These are phyloP conservation scores for Acanthamoeba culbertsoni DNA, from an alignment of 208 protist species.

Conservation along the genomic window DNA sequence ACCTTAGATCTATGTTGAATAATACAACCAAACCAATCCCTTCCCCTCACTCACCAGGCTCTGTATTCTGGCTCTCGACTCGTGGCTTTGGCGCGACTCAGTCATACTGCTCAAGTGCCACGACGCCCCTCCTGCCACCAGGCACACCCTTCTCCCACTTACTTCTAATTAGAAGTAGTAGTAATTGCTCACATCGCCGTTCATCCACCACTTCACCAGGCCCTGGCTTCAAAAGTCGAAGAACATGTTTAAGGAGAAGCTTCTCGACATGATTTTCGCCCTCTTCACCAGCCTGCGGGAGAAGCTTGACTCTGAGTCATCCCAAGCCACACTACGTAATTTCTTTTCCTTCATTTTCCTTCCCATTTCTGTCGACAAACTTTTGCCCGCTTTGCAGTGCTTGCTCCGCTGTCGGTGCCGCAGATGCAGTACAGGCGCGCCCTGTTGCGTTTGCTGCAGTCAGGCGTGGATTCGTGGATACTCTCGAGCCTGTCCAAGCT, in stretches of 20 bases:
- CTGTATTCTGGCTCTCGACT: not conserved
- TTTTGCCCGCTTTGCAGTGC: not conserved
- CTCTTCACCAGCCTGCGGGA: not conserved
- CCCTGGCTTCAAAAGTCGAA: not conserved
- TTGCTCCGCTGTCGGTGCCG: not conserved
- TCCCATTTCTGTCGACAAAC: not conserved
- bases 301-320: not conserved
- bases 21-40: too few relatives aligned
- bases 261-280: not conserved
- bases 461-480: not conserved
- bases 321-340: not conserved
- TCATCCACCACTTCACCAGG: not conserved
- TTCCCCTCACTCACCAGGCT: too few relatives aligned
- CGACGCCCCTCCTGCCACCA: not conserved
- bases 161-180: not conserved
- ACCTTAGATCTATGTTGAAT: too few relatives aligned
- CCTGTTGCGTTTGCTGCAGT: not conserved
- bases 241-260: not conserved
- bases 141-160: not conserved
- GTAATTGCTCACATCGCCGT: not conserved
- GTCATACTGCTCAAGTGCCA: not conserved
- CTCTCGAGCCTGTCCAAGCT: not conserved
- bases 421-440: not conserved
- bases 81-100: conserved; percentile 10
- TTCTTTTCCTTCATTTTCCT: too few relatives aligned